Base-by-base conservation (phyloP, 768 basidiomycete genomes). In the Pleurotus giganteus region DNA sequence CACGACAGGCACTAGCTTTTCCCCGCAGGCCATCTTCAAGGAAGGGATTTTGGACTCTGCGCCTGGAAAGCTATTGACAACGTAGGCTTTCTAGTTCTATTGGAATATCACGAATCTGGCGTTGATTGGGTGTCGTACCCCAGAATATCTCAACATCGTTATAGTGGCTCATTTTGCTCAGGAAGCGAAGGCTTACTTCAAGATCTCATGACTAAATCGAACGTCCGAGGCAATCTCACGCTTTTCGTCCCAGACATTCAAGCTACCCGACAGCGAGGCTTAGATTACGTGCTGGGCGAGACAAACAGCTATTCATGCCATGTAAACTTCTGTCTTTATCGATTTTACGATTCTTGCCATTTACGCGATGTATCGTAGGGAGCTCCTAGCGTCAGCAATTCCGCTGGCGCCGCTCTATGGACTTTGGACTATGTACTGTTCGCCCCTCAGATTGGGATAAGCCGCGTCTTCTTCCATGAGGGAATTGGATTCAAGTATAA, bases 401-500 rank as follows among this genome's bases (percentile, higher is more conserved):
- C 80, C 1, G 86, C 81, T n/a, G 88, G 86, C 12, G 85, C 85
- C 0, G 82, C 84, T 15, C 66, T 89, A 17, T 89, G 86, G 86
- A 73, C 77, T 9, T 68, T 87, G 56, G 86, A 89, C 64, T 86
- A 88, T 65, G 71, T 77, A 1, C 69, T 89, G 2, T 84, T 77
- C 60, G 82, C 84, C 63, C 77, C 80, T 1, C 78, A 79, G 58
- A 65, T 84, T 8, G 82, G 81, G 3, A 78, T 84, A 24, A 73
- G 76, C 26, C 71, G 77, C 47, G 57, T 84, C 13, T 83, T 78
- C 68, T 86, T 85, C 73, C 85, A 89, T 61, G 74, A 83, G 53
- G 86, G 86, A 13, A 71, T 88, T 51, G 86, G 86, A 0, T 88
- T 76, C 69, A 89, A 88, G 67, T 89, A 88, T 61, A 84, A 81